phyloP scores from a whole-genome alignment of 495 filamentous ascomycete species.

The Darksidea phi region DNA sequence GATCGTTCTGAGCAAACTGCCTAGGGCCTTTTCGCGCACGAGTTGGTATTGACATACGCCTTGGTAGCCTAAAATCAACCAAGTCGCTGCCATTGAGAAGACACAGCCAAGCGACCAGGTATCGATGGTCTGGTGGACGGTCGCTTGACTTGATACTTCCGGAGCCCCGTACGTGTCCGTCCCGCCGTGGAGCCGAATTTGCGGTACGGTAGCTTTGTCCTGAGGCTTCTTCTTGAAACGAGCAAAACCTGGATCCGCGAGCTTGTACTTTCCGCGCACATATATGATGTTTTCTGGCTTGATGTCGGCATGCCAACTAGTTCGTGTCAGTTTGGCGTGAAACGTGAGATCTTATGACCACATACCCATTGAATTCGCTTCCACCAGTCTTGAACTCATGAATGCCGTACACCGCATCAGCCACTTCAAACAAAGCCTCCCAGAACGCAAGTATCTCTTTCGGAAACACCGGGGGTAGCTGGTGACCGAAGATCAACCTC shows the following conservation, averaged over 20 bases:
- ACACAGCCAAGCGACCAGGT: conserved; percentile 50
- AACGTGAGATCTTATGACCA: background rate
- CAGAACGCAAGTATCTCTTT: conserved; percentile 16
- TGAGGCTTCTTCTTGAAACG: conserved; percentile 38
- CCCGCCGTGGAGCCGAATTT: conserved; percentile 33
- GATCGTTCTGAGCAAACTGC: background rate
- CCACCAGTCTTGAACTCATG: background rate
- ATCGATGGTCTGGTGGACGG: conserved; percentile 42
- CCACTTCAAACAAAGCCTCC: background rate
- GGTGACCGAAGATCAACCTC: conserved; percentile 39
- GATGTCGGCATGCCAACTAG: conserved; percentile 46
- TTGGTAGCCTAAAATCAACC: conserved; percentile 43
- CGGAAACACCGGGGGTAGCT: conserved; percentile 39
- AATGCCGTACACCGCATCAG: background rate
- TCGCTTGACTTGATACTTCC: conserved; percentile 14
- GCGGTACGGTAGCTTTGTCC: conserved; percentile 12
- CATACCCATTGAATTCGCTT: background rate
- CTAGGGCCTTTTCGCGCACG: conserved; percentile 10
- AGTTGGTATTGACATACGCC: conserved; percentile 28
- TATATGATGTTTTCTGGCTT: conserved; percentile 48
- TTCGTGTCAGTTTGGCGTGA: background rate
- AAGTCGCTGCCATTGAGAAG: conserved; percentile 46
- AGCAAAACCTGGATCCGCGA: conserved; percentile 47
- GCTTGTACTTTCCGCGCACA: conserved; percentile 44
- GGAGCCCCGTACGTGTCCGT: conserved; percentile 44